These are phyloP conservation scores for Malassezia japonica DNA, from an alignment of 1,284 basidiomycete genomes.

Conservation along the genomic window DNA sequence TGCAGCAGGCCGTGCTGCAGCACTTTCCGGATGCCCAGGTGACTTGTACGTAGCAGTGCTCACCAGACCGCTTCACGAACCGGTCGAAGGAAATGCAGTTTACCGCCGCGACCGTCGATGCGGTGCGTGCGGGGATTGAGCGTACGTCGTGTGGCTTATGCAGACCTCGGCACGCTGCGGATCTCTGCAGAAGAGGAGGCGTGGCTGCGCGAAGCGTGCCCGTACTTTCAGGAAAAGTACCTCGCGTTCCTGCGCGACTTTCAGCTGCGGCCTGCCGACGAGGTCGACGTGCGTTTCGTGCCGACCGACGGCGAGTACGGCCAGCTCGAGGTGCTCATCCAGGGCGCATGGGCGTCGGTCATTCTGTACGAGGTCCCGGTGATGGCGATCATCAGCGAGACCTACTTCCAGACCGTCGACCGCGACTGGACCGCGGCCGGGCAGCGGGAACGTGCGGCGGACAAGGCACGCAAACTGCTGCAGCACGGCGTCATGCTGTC, in stretches of 20 bases:
- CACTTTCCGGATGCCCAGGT: constrained; percentile 64
- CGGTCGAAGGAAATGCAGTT: constrained; percentile 65
- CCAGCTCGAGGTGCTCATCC: constrained; percentile 62
- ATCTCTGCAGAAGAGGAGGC: constrained; percentile 60
- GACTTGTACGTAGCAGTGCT: constrained; percentile 19
- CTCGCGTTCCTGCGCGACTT: constrained; percentile 65
- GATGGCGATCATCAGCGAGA: constrained; percentile 76
- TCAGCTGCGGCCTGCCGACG: constrained; percentile 65
- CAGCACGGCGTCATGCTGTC: constrained; percentile 65
- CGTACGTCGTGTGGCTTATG: constrained; percentile 53
- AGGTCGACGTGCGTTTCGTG: constrained; percentile 64
- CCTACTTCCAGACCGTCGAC: constrained; percentile 61
- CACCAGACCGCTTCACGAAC: constrained; percentile 67
- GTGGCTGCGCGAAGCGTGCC: constrained; percentile 64
- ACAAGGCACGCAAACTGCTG: constrained; percentile 64
- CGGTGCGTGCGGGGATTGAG: constrained; percentile 53
- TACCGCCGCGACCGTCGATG: constrained; percentile 60
- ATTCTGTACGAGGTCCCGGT: constrained; percentile 94
- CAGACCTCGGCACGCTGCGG: constrained; percentile 61
- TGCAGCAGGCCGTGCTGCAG: constrained; percentile 86
- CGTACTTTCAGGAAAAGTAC: constrained; percentile 66
- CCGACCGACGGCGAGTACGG: constrained; percentile 53
- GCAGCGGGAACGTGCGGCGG: constrained; percentile 58
- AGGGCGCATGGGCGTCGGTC: constrained; percentile 74
- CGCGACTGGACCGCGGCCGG: constrained; percentile 74